Percentiles rank a stretch among this genome's conserved stretches.
Evolutionary conservation across 2,329 filamentous ascomycete species (phyloP).

Genomic region (Chrysoporthe austroafricana): DNA sequence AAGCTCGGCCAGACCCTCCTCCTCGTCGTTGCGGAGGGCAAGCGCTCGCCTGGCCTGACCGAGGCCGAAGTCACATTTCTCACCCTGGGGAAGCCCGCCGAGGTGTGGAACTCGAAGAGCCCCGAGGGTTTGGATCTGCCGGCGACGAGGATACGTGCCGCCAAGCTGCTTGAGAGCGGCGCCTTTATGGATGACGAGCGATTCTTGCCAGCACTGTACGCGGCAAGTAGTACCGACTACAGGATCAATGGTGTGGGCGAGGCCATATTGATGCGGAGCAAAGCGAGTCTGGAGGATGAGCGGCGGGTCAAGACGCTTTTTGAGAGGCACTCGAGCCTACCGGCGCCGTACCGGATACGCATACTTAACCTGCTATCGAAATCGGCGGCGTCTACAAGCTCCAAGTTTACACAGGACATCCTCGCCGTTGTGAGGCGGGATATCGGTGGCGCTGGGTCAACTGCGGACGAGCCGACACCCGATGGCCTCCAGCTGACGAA

Average conservation of each 20-base stretch:
- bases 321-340: constrained; percentile 71
- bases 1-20: constrained; percentile 81
- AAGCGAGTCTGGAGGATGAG: constrained; percentile 73
- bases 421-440: constrained; percentile 71
- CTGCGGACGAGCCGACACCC: constrained; percentile 37
- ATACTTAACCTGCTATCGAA: constrained; percentile 77
- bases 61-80: constrained; percentile 68
- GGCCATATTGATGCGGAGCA: constrained; percentile 81
- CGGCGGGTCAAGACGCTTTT: constrained; percentile 68
- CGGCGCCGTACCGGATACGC: constrained; percentile 75
- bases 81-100: constrained; percentile 66
- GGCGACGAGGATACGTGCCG: constrained; percentile 70
- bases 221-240: constrained; percentile 80
- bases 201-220: constrained; percentile 81
- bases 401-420: constrained; percentile 67
- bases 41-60: constrained; percentile 59
- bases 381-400: constrained; percentile 68
- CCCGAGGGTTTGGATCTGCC: constrained; percentile 68
- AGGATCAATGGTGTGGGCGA: constrained; percentile 84
- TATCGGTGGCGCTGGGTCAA: constrained; percentile 47
- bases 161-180: constrained; percentile 78
- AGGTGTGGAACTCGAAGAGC: constrained; percentile 59
- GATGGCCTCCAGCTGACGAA: constrained; percentile 76
- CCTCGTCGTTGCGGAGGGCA: constrained; percentile 39
- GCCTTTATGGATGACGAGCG: constrained; percentile 84